Conservation (phyloP, 2,329 filamentous ascomycete species). For the Tolypocladium paradoxum region DNA sequence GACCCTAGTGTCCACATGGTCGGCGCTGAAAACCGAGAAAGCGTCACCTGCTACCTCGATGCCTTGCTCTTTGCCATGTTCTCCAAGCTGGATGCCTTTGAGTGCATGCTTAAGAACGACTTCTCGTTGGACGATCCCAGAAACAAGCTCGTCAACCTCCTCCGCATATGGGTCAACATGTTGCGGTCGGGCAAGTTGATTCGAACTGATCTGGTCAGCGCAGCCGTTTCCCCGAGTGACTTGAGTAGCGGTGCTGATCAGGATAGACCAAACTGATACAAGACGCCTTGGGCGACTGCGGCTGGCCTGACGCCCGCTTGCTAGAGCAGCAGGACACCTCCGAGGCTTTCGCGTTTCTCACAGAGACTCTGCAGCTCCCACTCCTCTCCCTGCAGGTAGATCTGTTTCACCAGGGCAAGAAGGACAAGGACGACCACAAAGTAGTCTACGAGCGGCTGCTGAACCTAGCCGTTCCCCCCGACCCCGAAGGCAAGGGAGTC, state of each 20-base stretch:
- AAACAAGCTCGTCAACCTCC: slow-evolving; percentile 61
- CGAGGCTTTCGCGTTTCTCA: slow-evolving; percentile 92
- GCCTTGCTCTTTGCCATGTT: slow-evolving; percentile 94
- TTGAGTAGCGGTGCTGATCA: slow-evolving; percentile 6
- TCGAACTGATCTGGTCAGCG: slow-evolving; percentile 65
- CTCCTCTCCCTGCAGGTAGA: slow-evolving; percentile 88
- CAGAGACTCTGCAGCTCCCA: slow-evolving; percentile 77
- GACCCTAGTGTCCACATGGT: slow-evolving; percentile 61
- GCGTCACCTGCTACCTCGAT: slow-evolving; percentile 92
- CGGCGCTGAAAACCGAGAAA: slow-evolving; percentile 75
- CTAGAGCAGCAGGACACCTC: slow-evolving; percentile 90
- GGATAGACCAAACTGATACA: slow-evolving; percentile 70
- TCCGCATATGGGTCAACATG: slow-evolving; percentile 91
- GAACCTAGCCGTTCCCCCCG: slow-evolving; percentile 79
- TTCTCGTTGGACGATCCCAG: slow-evolving; percentile 57
- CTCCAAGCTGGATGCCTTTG: slow-evolving; percentile 77
- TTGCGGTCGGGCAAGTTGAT: slow-evolving; percentile 77
- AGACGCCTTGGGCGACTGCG: slow-evolving; percentile 70
- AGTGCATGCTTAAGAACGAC: slow-evolving; percentile 77
- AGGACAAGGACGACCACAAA: slow-evolving; percentile 82
- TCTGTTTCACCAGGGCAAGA: slow-evolving; percentile 82
- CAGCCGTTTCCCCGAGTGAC: background rate
- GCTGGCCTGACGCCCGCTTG: slow-evolving; percentile 71
- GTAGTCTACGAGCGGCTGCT: slow-evolving; percentile 85
- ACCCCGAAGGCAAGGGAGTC: slow-evolving; percentile 58